Base-by-base conservation (phyloP, 257 asterid genomes). In the Echium plantagineum region DNA sequence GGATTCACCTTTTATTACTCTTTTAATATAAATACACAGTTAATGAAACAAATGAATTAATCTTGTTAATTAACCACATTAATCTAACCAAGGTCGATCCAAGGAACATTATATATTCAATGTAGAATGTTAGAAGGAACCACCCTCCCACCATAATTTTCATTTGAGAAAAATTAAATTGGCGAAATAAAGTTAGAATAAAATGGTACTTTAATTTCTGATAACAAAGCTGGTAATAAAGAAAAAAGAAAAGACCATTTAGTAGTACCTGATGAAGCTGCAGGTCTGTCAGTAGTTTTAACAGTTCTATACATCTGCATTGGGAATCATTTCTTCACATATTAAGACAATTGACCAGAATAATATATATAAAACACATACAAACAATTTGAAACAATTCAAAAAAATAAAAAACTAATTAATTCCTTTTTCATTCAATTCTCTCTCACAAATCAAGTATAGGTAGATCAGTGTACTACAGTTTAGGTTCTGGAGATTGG, bases 241-340 rank as follows among this genome's bases (percentile, higher is more conserved):
- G 22, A 26, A 53, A 61, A 51, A 20, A 9, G 55, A 9, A 54
- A 35, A 51, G 67, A 67, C 66, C 72, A 74, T 64, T 61, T 68
- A 63, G 73, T 64, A 62, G 71, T 81, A 90, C 97, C 97, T 78
- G 97, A 86, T 70, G 97, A 90, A 76, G 80, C 94, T 62, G 97
- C 94, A 51, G 96, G 90, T 65, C 80, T 90, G 85, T 86, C 97
- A 69, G 97, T 90, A 42, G 97, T 86, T 70, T 90, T 89, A 73
- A 86, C 94, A 63, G 97, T 89, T 67, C 97, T 73, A 78, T 89
- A 89, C 97, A 89, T 89, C 97, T 89, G 93, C 94, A 79, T 69
- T 70, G 71, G 65, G 58, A 70, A 68, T 5, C 56, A 62, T 57
- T 64, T 62, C 53, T 55, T 13, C 15, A 35, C 66, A 68, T 58